phyloP scores from a whole-genome alignment of 2,329 filamentous ascomycete genomes.

The Zymoseptoria crescenta region DNA sequence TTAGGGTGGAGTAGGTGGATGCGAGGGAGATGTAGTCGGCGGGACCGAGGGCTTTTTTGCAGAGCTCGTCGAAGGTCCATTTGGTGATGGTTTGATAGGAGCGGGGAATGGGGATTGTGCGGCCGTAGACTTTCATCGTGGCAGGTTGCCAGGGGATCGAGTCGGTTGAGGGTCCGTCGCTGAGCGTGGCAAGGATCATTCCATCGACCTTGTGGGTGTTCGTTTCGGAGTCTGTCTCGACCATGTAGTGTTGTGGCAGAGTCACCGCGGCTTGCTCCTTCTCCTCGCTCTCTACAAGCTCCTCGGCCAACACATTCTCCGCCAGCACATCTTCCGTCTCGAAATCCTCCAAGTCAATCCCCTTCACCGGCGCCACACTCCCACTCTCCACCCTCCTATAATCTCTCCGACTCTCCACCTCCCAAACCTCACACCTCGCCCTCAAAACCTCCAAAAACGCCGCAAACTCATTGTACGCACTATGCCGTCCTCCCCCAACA shows the following conservation, averaged over 20 bases:
- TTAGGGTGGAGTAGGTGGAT: constrained; percentile 69
- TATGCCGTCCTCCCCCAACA: constrained; percentile 46
- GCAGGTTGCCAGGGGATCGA: constrained; percentile 36
- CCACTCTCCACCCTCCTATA: constrained; percentile 53
- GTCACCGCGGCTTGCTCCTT: constrained; percentile 1
- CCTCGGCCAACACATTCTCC: not conserved
- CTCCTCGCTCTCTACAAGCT: not conserved
- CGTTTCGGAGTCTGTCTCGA: constrained; percentile 1
- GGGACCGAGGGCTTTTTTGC: constrained; percentile 58
- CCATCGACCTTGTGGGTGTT: not conserved
- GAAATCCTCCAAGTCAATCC: constrained; percentile 10
- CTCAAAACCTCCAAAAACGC: constrained; percentile 68
- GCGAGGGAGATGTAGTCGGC: constrained; percentile 79
- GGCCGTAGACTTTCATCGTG: constrained; percentile 53
- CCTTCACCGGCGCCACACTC: constrained; percentile 16
- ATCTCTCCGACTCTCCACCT: constrained; percentile 68
- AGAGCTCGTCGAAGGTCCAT: constrained; percentile 64
- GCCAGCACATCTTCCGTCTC: constrained; percentile 13
- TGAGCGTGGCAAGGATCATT: not conserved
- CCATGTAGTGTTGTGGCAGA: constrained; percentile 15
- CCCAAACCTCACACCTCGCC: constrained; percentile 73
- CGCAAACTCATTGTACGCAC: constrained; percentile 63
- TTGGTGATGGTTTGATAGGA: constrained; percentile 51
- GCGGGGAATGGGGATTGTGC: constrained; percentile 52
- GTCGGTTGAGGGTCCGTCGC: constrained; percentile 3